These are phyloP conservation scores for Favolaschia claudopus DNA, from an alignment of 768 basidiomycete genomes.

Conservation along the genomic window DNA sequence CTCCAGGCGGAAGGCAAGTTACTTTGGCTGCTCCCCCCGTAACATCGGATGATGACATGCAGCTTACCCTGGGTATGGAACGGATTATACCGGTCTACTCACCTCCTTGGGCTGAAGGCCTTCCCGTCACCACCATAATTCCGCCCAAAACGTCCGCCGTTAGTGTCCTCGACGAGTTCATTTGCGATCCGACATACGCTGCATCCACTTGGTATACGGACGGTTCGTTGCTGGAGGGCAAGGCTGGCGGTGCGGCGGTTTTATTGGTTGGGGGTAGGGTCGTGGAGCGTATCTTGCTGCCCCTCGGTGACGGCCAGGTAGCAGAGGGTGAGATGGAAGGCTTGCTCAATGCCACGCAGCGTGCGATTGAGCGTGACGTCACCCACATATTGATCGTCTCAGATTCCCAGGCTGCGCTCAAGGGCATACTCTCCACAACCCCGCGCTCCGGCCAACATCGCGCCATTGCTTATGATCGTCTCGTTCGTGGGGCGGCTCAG, in stretches of 20 bases:
- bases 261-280: not conserved
- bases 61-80: too few relatives aligned
- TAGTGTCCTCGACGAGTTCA: not conserved
- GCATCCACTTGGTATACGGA: not conserved
- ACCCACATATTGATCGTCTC: too few relatives aligned
- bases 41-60: too few relatives aligned
- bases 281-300: not conserved
- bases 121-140: too few relatives aligned
- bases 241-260: not conserved
- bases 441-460: constrained; percentile 1
- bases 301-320: too few relatives aligned
- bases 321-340: not conserved
- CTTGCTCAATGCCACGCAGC: not conserved
- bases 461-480: not conserved
- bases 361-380: not conserved
- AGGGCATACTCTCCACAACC: not conserved
- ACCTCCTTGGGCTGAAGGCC: too few relatives aligned
- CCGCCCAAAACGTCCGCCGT: not conserved
- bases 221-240: too few relatives aligned
- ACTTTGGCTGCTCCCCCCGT: too few relatives aligned
- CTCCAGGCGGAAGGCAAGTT: too few relatives aligned
- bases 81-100: too few relatives aligned
- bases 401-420: not conserved
- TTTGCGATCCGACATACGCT: not conserved
- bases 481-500: not conserved